A percentile compares a stretch with the other conserved stretches of the same genome.
phyloP scores from a whole-genome alignment of 805 yeast genomes.

The Jamesozyma lodderae region DNA sequence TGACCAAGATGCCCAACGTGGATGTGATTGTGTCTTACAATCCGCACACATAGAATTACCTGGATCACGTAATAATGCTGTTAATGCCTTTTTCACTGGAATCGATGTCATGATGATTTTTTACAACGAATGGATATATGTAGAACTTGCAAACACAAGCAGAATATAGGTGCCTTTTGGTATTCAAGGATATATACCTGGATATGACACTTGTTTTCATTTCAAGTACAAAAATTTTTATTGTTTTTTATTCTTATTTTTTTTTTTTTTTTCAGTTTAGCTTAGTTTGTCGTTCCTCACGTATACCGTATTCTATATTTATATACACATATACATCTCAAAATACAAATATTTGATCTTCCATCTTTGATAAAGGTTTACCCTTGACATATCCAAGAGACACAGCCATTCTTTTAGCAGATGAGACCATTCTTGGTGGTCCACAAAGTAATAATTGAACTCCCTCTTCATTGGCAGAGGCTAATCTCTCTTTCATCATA shows the following conservation, averaged over 20 bases:
- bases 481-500: conserved; percentile 49
- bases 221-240: too few species aligned
- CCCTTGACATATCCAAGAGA: conserved; percentile 74
- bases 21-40: conserved; percentile 82
- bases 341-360: conserved; percentile 84
- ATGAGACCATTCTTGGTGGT: conserved; percentile 86
- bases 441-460: conserved; percentile 77
- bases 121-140: neutral
- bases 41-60: conserved; percentile 81
- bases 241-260: too few species aligned
- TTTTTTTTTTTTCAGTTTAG: too few species aligned
- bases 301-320: too few species aligned
- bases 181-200: too few species aligned
- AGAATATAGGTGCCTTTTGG: too few species aligned
- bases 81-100: conserved; percentile 44
- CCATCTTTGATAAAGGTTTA: conserved; percentile 79
- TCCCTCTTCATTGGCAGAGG: conserved; percentile 39
- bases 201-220: too few species aligned
- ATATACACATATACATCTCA: too few species aligned
- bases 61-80: conserved; percentile 65
- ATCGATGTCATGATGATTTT: conserved; percentile 4
- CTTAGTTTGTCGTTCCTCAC: too few species aligned
- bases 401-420: conserved; percentile 71
- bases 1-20: conserved; percentile 98
- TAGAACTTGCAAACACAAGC: too few species aligned